Evolutionary conservation across 164 flowering plant genomes (phyloP), one percentile per base, ranked within the genome.

Genomic region (Berberis thunbergii): DNA sequence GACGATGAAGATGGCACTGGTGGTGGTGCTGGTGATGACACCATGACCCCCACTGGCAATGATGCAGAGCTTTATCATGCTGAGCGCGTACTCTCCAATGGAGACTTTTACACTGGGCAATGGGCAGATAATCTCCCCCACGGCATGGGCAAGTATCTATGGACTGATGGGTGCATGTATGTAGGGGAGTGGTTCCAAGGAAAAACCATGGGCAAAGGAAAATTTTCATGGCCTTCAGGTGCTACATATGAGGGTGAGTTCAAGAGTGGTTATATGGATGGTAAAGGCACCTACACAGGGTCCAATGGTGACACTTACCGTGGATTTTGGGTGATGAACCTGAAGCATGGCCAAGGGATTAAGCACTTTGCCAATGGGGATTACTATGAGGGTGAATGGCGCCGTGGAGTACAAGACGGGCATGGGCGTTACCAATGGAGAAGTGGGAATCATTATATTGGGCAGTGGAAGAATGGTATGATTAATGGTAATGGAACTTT

Each of bases 81-180:
- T 2, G 97, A 93, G 68, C 78, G 71, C 59, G 61, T 79, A 4
- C 77, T 94, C 49, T 74, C 86, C 3, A 94, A 94, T 66, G 99
- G 97, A 1, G 99, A 94, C 49, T 81, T 81, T 64, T 94, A 91
- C 63, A 80, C 83, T 0, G 99, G 99, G 1, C 80, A 81, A 41
- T 91, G 87, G 93, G 63, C 69, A 1, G 91, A 86, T 4, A 83
- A 72, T 66, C 78, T 85, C 54, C 99, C 99, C 0, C 84, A 87
- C 60, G 97, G 98, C 8, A 67, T 73, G 7, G 97, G 97, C 0
- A 91, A 89, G 71, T 94, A 89, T 66, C 65, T 88, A 6, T 94
- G 99, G 97, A 81, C 79, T 0, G 98, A 94, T 58, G 98, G 97
- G 41, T 94, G 98, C 68, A 84, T 86, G 96, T 91, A 91, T 68